A percentile compares a stretch with the other conserved stretches of the same genome.
Evolutionary conservation across 2,329 filamentous ascomycete genomes (phyloP).

Genomic region (Fusarium abutilonis): DNA sequence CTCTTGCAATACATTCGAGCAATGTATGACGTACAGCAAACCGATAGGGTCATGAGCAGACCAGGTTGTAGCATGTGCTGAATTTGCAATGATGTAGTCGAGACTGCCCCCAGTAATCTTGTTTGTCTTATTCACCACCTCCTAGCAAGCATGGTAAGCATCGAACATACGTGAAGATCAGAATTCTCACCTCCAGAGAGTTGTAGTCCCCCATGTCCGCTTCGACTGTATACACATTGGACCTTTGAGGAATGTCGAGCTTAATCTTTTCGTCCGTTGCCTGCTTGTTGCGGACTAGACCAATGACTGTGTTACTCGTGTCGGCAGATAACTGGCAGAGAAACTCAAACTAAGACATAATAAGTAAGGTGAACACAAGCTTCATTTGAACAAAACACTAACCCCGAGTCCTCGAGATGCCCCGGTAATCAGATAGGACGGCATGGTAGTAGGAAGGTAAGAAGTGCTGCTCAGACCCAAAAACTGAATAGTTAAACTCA

Average conservation of each 20-base stretch:
- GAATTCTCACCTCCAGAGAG: not conserved
- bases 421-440: slow-evolving; percentile 33
- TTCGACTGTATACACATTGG: slow-evolving; percentile 29
- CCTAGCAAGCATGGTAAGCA: not conserved
- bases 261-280: slow-evolving; percentile 53
- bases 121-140: slow-evolving; percentile 41
- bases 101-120: slow-evolving; percentile 53
- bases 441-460: slow-evolving; percentile 6
- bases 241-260: slow-evolving; percentile 43
- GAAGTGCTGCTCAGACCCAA: too few species aligned
- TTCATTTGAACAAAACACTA: fast-evolving
- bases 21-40: slow-evolving; percentile 6
- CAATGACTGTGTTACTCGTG: slow-evolving; percentile 54
- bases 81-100: slow-evolving; percentile 65
- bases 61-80: slow-evolving; percentile 48
- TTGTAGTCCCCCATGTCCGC: slow-evolving; percentile 21
- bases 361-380: fast-evolving
- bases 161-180: too few species aligned
- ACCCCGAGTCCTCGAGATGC: slow-evolving; percentile 38
- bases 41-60: slow-evolving; percentile 38
- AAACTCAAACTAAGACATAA: slow-evolving; percentile 45
- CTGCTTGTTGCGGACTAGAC: slow-evolving; percentile 56
- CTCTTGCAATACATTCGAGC: fast-evolving
- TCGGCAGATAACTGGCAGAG: slow-evolving; percentile 55
- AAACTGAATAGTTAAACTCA: too few species aligned